Conservation (phyloP, 2,329 filamentous ascomycete genomes). For the Diaporthe ilicicola region DNA sequence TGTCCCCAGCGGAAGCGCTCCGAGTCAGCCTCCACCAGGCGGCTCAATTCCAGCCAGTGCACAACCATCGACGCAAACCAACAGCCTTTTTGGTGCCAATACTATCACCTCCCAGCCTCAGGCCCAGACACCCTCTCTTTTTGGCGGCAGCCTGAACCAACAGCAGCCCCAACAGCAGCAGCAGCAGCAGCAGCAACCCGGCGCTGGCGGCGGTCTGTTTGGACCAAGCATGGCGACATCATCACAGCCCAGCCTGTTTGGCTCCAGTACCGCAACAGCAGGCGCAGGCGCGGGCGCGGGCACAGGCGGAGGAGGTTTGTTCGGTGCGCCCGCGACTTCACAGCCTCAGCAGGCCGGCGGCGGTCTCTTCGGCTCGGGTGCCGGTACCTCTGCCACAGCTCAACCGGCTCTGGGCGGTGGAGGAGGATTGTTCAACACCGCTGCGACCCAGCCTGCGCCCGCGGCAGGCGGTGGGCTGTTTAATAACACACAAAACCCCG, state of each 20-base stretch:
- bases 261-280: slow-evolving; percentile 34
- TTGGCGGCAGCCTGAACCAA: slow-evolving; percentile 41
- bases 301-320: no score
- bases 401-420: slow-evolving; percentile 37
- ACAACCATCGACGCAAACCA: slow-evolving; percentile 40
- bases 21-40: slow-evolving; percentile 44
- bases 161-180: slow-evolving; percentile 40
- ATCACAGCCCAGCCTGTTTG: slow-evolving; percentile 34
- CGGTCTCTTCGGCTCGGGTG: slow-evolving; percentile 44
- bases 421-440: slow-evolving; percentile 34
- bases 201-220: slow-evolving; percentile 40
- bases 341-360: slow-evolving; percentile 38
- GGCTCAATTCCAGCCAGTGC: slow-evolving; percentile 34
- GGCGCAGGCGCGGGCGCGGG: slow-evolving; percentile 28
- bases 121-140: slow-evolving; percentile 39
- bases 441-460: slow-evolving; percentile 33
- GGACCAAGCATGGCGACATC: slow-evolving; percentile 39
- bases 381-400: slow-evolving; percentile 34
- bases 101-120: slow-evolving; percentile 25
- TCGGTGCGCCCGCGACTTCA: slow-evolving; percentile 26
- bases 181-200: slow-evolving; percentile 33
- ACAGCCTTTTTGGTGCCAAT: slow-evolving; percentile 47
- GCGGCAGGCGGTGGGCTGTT: slow-evolving; percentile 47
- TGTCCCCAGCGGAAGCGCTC: slow-evolving; percentile 38
- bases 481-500: slow-evolving; percentile 38